phyloP scores from a whole-genome alignment of 2,329 filamentous ascomycete species.

The Calcarisporium arbuscula region DNA sequence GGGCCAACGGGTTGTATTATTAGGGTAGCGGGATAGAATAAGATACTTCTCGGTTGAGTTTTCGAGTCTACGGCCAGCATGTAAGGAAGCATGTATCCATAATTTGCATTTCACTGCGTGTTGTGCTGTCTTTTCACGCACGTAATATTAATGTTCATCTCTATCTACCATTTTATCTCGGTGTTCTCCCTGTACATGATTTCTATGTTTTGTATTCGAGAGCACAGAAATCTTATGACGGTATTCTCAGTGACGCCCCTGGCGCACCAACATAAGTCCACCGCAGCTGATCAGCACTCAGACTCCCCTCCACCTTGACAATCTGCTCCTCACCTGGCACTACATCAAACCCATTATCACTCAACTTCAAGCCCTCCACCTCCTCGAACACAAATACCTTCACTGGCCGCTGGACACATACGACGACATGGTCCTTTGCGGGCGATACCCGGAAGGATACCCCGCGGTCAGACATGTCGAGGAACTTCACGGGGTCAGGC shows the following conservation, averaged over 20 bases:
- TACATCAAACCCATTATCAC: slow-evolving; percentile 54
- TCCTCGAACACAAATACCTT: slow-evolving; percentile 52
- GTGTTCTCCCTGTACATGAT: too few relatives aligned
- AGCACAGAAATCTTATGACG: neutral
- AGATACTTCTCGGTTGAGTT: too few relatives aligned
- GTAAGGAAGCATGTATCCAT: neutral
- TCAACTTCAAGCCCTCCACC: slow-evolving; percentile 36
- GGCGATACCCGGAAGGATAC: slow-evolving; percentile 24
- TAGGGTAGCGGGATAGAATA: too few relatives aligned
- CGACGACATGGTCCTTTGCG: slow-evolving; percentile 15
- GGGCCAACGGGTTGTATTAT: neutral
- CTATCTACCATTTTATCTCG: too few relatives aligned
- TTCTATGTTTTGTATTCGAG: neutral
- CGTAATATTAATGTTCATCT: too few relatives aligned
- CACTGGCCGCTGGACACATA: slow-evolving; percentile 39
- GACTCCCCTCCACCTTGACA: slow-evolving; percentile 11
- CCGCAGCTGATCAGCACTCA: slow-evolving; percentile 8
- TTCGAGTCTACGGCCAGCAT: neutral
- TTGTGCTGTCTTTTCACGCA: too few relatives aligned
- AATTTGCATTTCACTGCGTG: neutral
- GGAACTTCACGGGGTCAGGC: slow-evolving; percentile 58
- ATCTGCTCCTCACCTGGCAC: slow-evolving; percentile 38
- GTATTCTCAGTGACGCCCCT: slow-evolving; percentile 9
- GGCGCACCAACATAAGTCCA: slow-evolving; percentile 13
- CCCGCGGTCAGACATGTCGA: slow-evolving; percentile 39